Evolutionary conservation across 2,329 filamentous ascomycete species (phyloP), one percentile per base, ranked within the genome.

Genomic region (Dothideomycetidae sp.): DNA sequence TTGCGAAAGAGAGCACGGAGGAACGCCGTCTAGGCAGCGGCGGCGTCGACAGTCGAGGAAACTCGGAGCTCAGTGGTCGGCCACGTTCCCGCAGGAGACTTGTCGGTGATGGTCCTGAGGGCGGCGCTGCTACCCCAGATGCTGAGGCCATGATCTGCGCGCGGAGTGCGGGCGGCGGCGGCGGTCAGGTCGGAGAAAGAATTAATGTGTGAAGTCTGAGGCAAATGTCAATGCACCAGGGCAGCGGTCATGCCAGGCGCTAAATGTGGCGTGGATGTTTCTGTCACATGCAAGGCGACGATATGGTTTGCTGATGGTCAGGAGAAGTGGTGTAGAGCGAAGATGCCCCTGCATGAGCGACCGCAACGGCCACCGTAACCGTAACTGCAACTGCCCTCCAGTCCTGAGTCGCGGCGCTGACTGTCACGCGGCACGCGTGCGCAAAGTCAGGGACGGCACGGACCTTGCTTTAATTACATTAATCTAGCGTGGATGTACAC

Each of bases 1-100:
- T 81, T 49, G 71, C 77, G 50, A 86, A 81, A 17, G 83, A 90
- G 44, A 92, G 72, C 33, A 75, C 75, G 23, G 83, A 90, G 60
- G 79, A 82, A 44, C 81, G 72, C 38, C 82, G 72, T 17, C 73
- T 70, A 35, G 55, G 52, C 16, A 54, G 51, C 1, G 42, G 36
- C 5, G 48, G 48, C 16, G 44, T 47, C 15, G 45, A 38, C 13
- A 39, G 30, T 14, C 37, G 18, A 21, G 33, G 29, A 10, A 29
- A 36, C n/a, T 19, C 29, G 15, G n/a, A 12, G 18, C 35, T 42
- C 18, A 29, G 15, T 14, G 29, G 33, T 19, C 28, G 28, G 9
- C 29, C n/a, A 26, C 10, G 33, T 36, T 39, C 36, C 31, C 29
- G 35, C 14, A 18, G 33, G 28, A 17, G 36, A 15, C 29, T 37